Evolutionary conservation across 495 filamentous ascomycete genomes (phyloP).

Genomic region (Talaromyces borbonicus): DNA sequence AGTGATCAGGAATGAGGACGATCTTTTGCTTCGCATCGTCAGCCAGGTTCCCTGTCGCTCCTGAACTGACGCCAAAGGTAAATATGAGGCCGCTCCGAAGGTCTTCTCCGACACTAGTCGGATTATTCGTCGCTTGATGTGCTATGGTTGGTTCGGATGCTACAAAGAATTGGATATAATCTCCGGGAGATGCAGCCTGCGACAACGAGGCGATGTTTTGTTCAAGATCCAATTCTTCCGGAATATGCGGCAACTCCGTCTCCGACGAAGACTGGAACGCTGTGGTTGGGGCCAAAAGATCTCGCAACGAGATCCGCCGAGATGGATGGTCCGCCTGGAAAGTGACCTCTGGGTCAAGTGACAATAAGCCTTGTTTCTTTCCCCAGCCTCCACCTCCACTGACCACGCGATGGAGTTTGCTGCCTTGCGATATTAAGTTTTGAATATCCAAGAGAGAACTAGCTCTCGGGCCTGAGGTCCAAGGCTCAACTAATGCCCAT

Average conservation of each 20-base stretch:
- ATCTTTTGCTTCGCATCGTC: no score
- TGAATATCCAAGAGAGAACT: slow-evolving; percentile 9
- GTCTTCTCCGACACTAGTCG: no score
- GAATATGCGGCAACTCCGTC: neutral
- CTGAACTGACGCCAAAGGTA: no score
- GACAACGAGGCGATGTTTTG: slow-evolving; percentile 32
- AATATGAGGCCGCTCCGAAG: no score
- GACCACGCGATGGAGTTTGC: slow-evolving; percentile 56
- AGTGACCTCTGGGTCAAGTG: slow-evolving; percentile 61
- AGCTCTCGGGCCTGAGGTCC: slow-evolving; percentile 10
- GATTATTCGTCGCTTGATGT: no score
- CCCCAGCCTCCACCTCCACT: slow-evolving; percentile 93
- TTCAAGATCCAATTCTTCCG: slow-evolving; percentile 13
- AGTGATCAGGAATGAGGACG: slow-evolving; percentile 21
- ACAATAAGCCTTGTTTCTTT: slow-evolving; percentile 70
- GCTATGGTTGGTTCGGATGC: slow-evolving; percentile 15
- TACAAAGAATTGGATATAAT: slow-evolving; percentile 42
- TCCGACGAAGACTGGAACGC: neutral
- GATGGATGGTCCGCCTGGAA: slow-evolving; percentile 16
- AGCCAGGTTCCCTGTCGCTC: no score
- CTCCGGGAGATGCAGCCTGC: slow-evolving; percentile 36
- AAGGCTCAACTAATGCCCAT: slow-evolving; percentile 60
- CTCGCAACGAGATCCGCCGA: neutral
- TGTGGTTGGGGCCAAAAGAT: neutral
- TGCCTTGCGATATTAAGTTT: slow-evolving; percentile 27